Evolutionary conservation across 1,284 basidiomycete species (phyloP).

Genomic region (Rhodotorula sp.): DNA sequence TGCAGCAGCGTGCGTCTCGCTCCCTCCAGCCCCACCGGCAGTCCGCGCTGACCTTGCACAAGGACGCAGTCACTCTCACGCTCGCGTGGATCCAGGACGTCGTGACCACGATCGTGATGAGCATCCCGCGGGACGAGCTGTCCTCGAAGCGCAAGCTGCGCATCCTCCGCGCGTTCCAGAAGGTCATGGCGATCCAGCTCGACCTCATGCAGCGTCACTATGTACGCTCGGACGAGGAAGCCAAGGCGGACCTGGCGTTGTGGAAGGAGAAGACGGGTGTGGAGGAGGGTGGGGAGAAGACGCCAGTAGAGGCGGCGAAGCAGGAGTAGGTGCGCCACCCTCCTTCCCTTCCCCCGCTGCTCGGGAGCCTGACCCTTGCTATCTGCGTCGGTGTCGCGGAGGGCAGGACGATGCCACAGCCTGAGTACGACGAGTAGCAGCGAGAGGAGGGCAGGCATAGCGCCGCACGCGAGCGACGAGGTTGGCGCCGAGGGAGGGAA

Average conservation of each 20-base stretch:
- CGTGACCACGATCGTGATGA: conserved; percentile 9
- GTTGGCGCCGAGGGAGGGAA: too few species aligned
- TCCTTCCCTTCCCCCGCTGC: too few species aligned
- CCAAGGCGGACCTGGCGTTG: background rate
- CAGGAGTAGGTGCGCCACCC: too few species aligned
- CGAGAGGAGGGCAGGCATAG: too few species aligned
- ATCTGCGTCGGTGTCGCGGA: too few species aligned
- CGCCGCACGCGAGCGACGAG: too few species aligned
- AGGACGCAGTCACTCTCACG: background rate
- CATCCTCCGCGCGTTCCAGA: conserved; percentile 15
- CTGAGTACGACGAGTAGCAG: too few species aligned
- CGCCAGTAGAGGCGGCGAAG: background rate
- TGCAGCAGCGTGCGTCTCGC: background rate
- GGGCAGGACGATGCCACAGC: too few species aligned
- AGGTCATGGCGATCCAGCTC: conserved; percentile 23
- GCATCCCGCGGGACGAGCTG: conserved; percentile 6
- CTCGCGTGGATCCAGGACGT: conserved; percentile 10
- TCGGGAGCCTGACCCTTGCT: too few species aligned
- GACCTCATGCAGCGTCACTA: conserved; percentile 34
- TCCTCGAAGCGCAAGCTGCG: conserved; percentile 4
- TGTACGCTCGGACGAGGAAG: conserved; percentile 26
- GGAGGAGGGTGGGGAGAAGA: background rate
- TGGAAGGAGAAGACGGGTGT: background rate
- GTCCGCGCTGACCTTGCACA: background rate
- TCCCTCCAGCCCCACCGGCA: background rate